Base-by-base conservation (phyloP, 1,284 basidiomycete genomes). In the Ceratobasidium sp. region DNA sequence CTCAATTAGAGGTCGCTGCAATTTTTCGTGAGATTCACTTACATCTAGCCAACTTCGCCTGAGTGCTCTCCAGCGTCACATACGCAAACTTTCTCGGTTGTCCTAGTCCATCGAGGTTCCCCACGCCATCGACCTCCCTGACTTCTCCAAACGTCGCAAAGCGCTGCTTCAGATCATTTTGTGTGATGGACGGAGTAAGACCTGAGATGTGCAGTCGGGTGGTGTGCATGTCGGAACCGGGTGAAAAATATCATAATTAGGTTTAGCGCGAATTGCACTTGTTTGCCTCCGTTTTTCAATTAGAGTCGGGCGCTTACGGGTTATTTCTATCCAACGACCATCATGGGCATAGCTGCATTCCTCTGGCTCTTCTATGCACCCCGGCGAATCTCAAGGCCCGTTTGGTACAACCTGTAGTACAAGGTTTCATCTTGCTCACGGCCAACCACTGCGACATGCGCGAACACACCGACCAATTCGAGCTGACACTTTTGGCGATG, bases 171-270 rank as follows among this genome's bases (percentile, higher is more conserved):
- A 93, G 82, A 79, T 92, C 90, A n/a, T 83, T 81, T 2, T 83
- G 79, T 0, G 88, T 85, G 41, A 92, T 86, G 6, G 88, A 81
- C 0, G 90, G 87, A 0, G 90, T 92, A 5, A 93, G 83, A 1
- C 92, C 92, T 41, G 91, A 92, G 72, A 93, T 83, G 76, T 92
- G 91, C 1, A 93, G 84, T 31, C 90, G 84, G 19, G 74, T 76
- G 11, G 71, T 76, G 22, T 34, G 41, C 72, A 76, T 76, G 14
- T 14, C 16, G 7, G 24, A 43, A 69, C 54, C 29, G 29, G 24
- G 16, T 34, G 22, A 39, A 49, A 49, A 19, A 49, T 64, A 7
- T 16, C 14, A 27, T 27, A 64, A 22, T 41, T 34, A 24, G 43
- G 22, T 51, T 66, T 66, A 14, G 16, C 5, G 5, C 5, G 11